Percentiles rank a stretch among this genome's conserved stretches.
Evolutionary conservation across 2,329 filamentous ascomycete species (phyloP).

Genomic region (Chaetomiaceae sp.): DNA sequence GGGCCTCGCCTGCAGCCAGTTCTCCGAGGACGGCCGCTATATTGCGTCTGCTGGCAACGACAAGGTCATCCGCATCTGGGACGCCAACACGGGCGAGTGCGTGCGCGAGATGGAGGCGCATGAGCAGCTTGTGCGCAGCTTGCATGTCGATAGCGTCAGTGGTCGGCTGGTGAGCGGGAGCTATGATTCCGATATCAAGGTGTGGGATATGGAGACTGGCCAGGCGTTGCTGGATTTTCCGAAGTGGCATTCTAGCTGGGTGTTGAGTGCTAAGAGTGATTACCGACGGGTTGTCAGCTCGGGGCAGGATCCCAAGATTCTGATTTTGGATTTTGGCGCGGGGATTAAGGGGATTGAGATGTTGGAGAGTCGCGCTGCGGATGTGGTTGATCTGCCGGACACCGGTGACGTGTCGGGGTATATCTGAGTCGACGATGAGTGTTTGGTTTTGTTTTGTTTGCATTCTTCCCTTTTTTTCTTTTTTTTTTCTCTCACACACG

Average conservation of each 20-base stretch:
- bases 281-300: conserved; percentile 93
- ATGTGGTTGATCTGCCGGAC: background rate
- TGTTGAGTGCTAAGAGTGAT: conserved; percentile 91
- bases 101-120: conserved; percentile 79
- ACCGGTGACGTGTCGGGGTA: conserved; percentile 2
- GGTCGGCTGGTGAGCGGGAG: conserved; percentile 84
- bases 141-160: conserved; percentile 85
- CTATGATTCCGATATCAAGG: conserved; percentile 93
- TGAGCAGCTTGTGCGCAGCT: conserved; percentile 75
- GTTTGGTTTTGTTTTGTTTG: too few relatives aligned
- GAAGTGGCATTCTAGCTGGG: conserved; percentile 96
- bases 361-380: conserved; percentile 42
- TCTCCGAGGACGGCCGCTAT: conserved; percentile 88
- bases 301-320: conserved; percentile 85
- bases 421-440: too few relatives aligned
- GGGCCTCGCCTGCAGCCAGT: conserved; percentile 91
- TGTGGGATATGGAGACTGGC: conserved; percentile 82
- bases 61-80: conserved; percentile 92
- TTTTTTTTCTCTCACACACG: too few relatives aligned
- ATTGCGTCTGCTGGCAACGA: conserved; percentile 95
- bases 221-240: conserved; percentile 76
- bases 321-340: conserved; percentile 88
- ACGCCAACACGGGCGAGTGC: conserved; percentile 83
- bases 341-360: conserved; percentile 53
- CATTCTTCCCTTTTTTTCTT: too few relatives aligned